Evolutionary conservation across 228 moss, liverwort and hornwort species (phyloP).

Genomic region (Sphagnum magellanicum): DNA sequence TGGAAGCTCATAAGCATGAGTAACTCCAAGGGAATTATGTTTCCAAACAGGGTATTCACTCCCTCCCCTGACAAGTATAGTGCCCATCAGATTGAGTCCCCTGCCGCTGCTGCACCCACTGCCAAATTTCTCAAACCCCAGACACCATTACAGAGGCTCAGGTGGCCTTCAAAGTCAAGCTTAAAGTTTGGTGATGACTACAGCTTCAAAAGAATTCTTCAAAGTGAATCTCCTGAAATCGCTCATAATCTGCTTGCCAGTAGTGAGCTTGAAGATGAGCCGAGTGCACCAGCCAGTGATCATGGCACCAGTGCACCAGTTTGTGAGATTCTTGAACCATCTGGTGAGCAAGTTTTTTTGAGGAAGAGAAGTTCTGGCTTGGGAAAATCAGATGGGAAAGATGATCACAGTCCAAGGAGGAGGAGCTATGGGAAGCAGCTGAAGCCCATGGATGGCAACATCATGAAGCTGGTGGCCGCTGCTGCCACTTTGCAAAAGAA

Average conservation of each 20-base stretch:
- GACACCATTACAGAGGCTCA: slow-evolving; percentile 9
- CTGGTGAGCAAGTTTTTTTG: not conserved
- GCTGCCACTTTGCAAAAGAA: not conserved
- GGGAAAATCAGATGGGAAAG: not conserved
- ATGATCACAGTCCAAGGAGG: not conserved
- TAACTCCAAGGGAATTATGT: slow-evolving; percentile 31
- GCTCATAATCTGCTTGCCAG: no score
- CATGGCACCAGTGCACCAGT: not conserved
- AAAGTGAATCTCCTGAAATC: no score
- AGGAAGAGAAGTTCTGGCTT: not conserved
- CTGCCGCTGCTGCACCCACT: not conserved
- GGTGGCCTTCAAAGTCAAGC: not conserved
- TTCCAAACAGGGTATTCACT: slow-evolving; percentile 41
- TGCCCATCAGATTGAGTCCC: not conserved
- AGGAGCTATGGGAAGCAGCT: slow-evolving; percentile 7
- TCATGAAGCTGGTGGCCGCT: not conserved
- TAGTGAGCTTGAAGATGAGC: no score
- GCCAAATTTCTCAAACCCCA: slow-evolving; percentile 15
- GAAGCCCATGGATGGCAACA: slow-evolving; percentile 14
- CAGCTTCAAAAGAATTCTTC: no score
- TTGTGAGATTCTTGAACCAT: not conserved
- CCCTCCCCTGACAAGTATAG: slow-evolving; percentile 9
- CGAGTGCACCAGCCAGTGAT: no score
- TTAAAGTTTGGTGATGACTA: slow-evolving; percentile 7
- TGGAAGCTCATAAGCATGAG: slow-evolving; percentile 41